Evolutionary conservation across 495 filamentous ascomycete genomes (phyloP), one percentile per base, ranked within the genome.

Genomic region (Pyrenula aspistea): DNA sequence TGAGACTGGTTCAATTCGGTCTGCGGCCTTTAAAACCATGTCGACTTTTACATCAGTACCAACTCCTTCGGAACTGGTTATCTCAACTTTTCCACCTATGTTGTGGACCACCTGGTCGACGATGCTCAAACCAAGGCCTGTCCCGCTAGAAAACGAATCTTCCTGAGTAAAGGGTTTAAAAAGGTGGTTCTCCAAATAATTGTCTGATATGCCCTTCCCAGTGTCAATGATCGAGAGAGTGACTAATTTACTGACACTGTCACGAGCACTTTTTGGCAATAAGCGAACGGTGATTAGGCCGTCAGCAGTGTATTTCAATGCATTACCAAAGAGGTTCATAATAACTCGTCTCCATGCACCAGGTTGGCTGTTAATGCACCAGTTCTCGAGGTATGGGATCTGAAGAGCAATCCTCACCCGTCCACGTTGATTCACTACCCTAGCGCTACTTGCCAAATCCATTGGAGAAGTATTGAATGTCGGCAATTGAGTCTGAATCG

Each of bases 161-260:
- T 91, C 87, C 57, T 92, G 87, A 0, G 80, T 70, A 59, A 91
- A 92, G 0, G 87, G 84, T 12, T 77, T 80, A 63, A 83, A 92
- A 0, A 89, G 65, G 12, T 77, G 73, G 51, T 84, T 76, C 20
- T 78, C 76, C n/a, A 91, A 68, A 61, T 83, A 92, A 15, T 86
- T 83, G 12, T 79, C 68, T 0, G 76, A 79, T 53, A 92, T 91
- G 11, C 88, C 88, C 19, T 75, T 74, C 4, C 86, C 86, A 0
- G 83, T 83, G 59, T 89, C 86, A 12, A 70, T 74, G 42, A 89
- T 75, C 0, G 72, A 72, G 12, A 88, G 58, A 12, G 71, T 69
- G 1, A 71, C 66, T 53, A 67, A 53, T 52, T 58, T 54, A n/a
- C 59, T 12, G 2, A 64, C 31, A n/a, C 63, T 49, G 49, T 56